A percentile compares a stretch with the other conserved stretches of the same genome.
phyloP scores from a whole-genome alignment of 2,329 filamentous ascomycete species.

The Pyricularia sp. region DNA sequence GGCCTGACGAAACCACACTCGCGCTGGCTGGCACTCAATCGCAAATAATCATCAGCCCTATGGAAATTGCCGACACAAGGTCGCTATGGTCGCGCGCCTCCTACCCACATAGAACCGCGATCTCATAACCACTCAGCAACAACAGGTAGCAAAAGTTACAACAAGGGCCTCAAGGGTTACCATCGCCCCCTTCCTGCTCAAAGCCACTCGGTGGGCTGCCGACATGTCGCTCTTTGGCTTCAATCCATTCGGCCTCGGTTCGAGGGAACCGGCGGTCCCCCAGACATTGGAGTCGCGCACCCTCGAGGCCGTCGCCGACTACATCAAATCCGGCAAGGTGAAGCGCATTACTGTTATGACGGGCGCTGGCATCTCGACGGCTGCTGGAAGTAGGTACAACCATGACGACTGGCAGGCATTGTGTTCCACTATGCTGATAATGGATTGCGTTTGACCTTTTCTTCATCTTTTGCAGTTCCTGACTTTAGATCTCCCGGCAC shows the following conservation, averaged over 20 bases:
- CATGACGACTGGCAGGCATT: neutral
- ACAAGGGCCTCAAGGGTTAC: neutral
- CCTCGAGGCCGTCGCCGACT: slow-evolving; percentile 66
- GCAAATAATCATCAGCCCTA: neutral
- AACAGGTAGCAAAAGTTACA: neutral
- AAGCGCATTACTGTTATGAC: slow-evolving; percentile 78
- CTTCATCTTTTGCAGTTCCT: slow-evolving; percentile 52
- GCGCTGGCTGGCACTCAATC: neutral
- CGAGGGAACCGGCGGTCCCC: neutral
- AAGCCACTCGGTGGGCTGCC: neutral
- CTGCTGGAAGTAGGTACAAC: slow-evolving; percentile 45
- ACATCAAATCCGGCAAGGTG: slow-evolving; percentile 61
- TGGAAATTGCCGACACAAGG: neutral
- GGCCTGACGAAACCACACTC: neutral
- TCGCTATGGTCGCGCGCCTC: neutral
- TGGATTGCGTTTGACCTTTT: slow-evolving; percentile 22
- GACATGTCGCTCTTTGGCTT: neutral
- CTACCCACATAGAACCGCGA: neutral
- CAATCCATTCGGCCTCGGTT: neutral
- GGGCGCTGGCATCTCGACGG: slow-evolving; percentile 80
- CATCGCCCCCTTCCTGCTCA: neutral
- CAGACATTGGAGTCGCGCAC: slow-evolving; percentile 49
- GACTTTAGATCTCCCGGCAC: slow-evolving; percentile 93
- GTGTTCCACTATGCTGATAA: neutral
- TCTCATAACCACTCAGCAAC: neutral